Evolutionary conservation across 2,329 filamentous ascomycete genomes (phyloP), one percentile per base, ranked within the genome.

Genomic region (Furcasterigmium furcatum): DNA sequence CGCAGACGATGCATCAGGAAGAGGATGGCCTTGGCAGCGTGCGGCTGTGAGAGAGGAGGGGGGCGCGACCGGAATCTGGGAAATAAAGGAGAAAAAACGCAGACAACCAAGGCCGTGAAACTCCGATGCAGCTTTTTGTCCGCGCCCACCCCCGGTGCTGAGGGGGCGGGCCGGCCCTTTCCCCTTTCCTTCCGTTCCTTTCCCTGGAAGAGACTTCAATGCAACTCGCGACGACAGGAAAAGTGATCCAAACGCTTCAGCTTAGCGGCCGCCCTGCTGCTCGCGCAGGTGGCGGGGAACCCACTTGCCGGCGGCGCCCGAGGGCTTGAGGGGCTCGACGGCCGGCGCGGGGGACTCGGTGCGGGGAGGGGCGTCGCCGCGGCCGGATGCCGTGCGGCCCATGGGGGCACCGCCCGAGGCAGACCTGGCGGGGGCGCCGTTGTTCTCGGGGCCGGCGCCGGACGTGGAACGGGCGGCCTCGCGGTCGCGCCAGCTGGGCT

Each of bases 401-500:
- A 74, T 61, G 39, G 70, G 65, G 13, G 64, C 62, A 38, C 66
- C 68, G 29, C 72, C 66, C 47, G 61, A 69, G 24, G 61, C 58
- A n/a, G 57, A 47, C 45, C 64, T 55, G 35, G 55, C 52, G 18
- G 62, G 76, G 25, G 80, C 80, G 49, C 74, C 66, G 64, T 57
- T 64, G 49, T 68, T 72, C 44, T 75, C 76, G 40, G 60, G 57
- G 59, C 52, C 51, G 12, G 57, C 57, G n/a, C 58, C 58, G 13
- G 55, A 58, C 9, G 60, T 56, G 29, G 69, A 61, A 56, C 58
- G 75, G 49, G 73, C 68, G 42, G 80, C 81, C 66, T 89, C 79
- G 58, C 85, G 84, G 25, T 90, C 86, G 64, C 87, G 83, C 87
- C 87, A 91, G 57, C 77, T 80, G 45, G 82, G 74, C 70, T 82